Base-by-base conservation (phyloP, 2,329 filamentous ascomycete genomes). In the Botrytis hyacinthi region DNA sequence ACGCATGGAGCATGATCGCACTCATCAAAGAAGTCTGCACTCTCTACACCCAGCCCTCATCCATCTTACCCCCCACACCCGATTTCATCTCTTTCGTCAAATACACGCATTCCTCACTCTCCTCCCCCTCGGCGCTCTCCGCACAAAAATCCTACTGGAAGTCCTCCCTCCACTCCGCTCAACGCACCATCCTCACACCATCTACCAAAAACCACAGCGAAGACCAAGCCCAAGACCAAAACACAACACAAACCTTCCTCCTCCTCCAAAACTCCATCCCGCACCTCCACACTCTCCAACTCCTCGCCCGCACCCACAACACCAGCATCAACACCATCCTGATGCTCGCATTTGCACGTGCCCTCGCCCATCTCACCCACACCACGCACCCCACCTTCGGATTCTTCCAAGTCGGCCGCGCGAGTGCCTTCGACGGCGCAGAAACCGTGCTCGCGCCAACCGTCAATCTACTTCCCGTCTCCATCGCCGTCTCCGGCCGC, bases 391-490 rank as follows among this genome's bases (percentile, higher is more conserved):
- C 68, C 29, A 61, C 68, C 22, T 70, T 70, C 37, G 68, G 68
- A 6, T 70, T 70, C 54, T 70, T 70, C 51, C 68, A 70, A 59
- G 68, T 59, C 3, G 68, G 68, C 5, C 35, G 68, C 40, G 40
- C 48, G 29, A 44, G 35, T 5, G n/a, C 18, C 1, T 70, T 70
- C 22, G 40, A 70, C 5, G 40, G 54, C 29, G 68, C n/a, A 9
- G 67, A 60, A 32, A 70, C 40, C 7, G 67, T 70, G 29, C 29
- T 70, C 10, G 67, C 51, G 4, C 46, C 48, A 4, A 61, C 51
- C 0, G 37, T 46, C 18, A 70, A 70, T 46, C 32, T 40, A 2
- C 57, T 70, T 3, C 68, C 68, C 20, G 54, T 70, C 22, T 67
- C 42, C 1, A n/a, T 51, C 22, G 29, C 29, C 10, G 37, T 42